Base-by-base conservation (phyloP, 768 basidiomycete genomes). In the Mycena amicta region DNA sequence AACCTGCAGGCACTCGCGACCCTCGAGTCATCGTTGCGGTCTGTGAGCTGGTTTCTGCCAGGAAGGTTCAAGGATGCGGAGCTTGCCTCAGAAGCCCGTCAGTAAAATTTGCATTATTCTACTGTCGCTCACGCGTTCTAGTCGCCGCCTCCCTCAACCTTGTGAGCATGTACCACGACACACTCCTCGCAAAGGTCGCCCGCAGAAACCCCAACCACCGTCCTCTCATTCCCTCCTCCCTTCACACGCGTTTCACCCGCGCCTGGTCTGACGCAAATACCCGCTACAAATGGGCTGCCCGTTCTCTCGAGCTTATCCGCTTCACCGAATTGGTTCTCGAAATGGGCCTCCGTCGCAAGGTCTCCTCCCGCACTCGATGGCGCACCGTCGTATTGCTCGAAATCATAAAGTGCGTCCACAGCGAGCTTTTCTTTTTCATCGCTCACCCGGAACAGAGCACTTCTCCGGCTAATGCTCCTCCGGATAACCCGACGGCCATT, bases 61-160 rank as follows among this genome's bases (percentile, higher is more conserved):
- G 95, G 95, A 59, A 84, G 95, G 63, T 98, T 98, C 83, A 94
- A 93, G 74, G 95, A 98, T 81, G 94, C 95, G 46, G 95, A 98
- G 72, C 78, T 98, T 50, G 95, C 92, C 59, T 94, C 93, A 13
- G 96, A 98, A 83, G 86, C 90, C 68, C 79, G 95, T 96, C 65
- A 82, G 94, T 91, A 60, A 47, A 55, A 55, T 50, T 60, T 59
- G 55, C 50, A 29, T 31, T 46, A 53, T 61, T 30, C 51, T 50
- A 56, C 41, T 22, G 30, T 56, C 56, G 62, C 60, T 62, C 53
- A 64, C 50, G 56, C 55, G 59, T 54, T 40, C 27, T 70, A 98
- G 95, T 98, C 53, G 92, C 93, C 39, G 85, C 96, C n/a, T 74
- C 85, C 29, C 79, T 97, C 67, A 95, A 94, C 74, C 77, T 93